Base-by-base conservation (phyloP, 176 grass and related monocot genomes). In the Carex cristatella region DNA sequence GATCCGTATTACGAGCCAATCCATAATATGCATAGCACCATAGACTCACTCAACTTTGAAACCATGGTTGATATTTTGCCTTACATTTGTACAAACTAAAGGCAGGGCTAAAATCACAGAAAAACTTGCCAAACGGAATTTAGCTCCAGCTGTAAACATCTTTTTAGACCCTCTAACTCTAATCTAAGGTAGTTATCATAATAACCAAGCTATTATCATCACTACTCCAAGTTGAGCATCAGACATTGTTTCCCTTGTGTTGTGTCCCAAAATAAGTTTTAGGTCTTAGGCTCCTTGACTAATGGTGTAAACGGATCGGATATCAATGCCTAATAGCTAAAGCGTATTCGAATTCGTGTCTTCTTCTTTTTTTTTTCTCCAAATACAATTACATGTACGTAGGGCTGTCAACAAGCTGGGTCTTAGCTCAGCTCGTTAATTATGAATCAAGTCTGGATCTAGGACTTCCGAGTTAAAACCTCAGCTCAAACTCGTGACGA, bases 111-210 rank as follows among this genome's bases (percentile, higher is more conserved):
- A 69, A 69, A 31, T 10, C 81, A 83, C 64, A 51, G n/a, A 51
- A 83, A 83, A 55, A 4, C 61, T 83, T 55, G 1, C 1, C 10
- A 69, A 33, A 51, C 15, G 5, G 28, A 48, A 61, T 63, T 44
- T 81, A 64, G 10, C 19, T 83, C 42, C 2, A 51, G 61, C 61
- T 66, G 18, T 83, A 83, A 83, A 83, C 80, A 67, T 68, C 61
- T 68, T 83, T 83, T 83, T 31, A 83, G 59, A 83, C 14, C 16
- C n/a, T 66, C 1, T 44, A 40, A 40, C 0, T 40, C 4, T 35
- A 40, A 0, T 4, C 38, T 40, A 44, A 10, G 80, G 61, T 63
- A 68, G 57, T 67, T 83, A 32, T 83, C 81, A 83, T 51, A 83
- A 83, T 83, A 7, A 7, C 12, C 38, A 32, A 46, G 23, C 81